Conservation (phyloP, 352 stramenopile species). For the Pythium phragmiticola region DNA sequence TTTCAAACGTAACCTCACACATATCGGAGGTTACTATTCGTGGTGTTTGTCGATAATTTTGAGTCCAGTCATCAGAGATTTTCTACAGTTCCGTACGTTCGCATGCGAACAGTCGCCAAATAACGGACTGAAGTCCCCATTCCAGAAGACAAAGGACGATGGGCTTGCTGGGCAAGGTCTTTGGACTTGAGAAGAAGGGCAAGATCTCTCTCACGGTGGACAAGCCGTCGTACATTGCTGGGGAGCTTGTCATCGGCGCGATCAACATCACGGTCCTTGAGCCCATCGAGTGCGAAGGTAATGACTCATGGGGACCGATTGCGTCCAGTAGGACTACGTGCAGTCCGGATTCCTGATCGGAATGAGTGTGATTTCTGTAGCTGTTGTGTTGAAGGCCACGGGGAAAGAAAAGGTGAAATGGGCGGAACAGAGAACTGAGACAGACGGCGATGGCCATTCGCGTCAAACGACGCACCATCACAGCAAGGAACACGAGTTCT, state of each 20-base stretch:
- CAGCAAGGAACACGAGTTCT: constrained; percentile 52
- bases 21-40: no score
- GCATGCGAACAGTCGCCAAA: neutral
- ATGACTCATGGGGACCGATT: no score
- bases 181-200: constrained; percentile 62
- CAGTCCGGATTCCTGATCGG: neutral
- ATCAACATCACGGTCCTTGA: constrained; percentile 56
- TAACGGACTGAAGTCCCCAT: neutral
- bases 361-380: constrained; percentile 23
- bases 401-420: constrained; percentile 71
- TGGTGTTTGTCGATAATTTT: no score
- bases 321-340: no score
- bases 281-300: constrained; percentile 64
- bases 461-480: constrained; percentile 29
- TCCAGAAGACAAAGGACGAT: constrained; percentile 25
- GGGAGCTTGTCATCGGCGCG: constrained; percentile 53
- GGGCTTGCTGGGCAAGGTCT: constrained; percentile 48
- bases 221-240: constrained; percentile 59
- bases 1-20: no score
- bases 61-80: no score
- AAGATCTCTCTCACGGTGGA: constrained; percentile 54
- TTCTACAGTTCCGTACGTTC: no score
- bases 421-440: constrained; percentile 34
- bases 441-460: constrained; percentile 34
- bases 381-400: constrained; percentile 56